These are phyloP conservation scores for Anthracocystis setariae DNA, from an alignment of 1,284 basidiomycete genomes.

Conservation along the genomic window DNA sequence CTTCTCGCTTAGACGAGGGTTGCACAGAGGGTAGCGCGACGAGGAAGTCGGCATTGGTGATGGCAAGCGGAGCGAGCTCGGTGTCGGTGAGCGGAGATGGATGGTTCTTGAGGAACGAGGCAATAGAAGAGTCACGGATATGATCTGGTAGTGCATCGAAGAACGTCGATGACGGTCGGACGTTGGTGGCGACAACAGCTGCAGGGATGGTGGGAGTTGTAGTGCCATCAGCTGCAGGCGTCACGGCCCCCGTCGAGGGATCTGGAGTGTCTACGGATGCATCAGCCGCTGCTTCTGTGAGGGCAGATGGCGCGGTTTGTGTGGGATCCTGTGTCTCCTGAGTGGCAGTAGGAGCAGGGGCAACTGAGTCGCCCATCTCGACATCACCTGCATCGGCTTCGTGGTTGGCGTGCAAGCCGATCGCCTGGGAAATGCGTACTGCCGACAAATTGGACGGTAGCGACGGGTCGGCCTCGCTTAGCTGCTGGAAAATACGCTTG, in stretches of 20 bases:
- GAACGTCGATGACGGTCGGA: slow-evolving; percentile 45
- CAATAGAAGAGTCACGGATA: slow-evolving; percentile 77
- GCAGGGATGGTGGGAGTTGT: slow-evolving; percentile 6
- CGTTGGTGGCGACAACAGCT: slow-evolving; percentile 13
- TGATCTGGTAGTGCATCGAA: slow-evolving; percentile 64
- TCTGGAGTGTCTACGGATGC: slow-evolving; percentile 5
- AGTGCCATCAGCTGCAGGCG: slow-evolving; percentile 17
- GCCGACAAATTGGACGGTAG: slow-evolving; percentile 27
- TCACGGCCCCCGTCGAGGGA: slow-evolving; percentile 13
- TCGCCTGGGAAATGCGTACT: slow-evolving; percentile 34
- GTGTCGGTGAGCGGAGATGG: slow-evolving; percentile 79
- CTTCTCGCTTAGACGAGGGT: slow-evolving; percentile 95
- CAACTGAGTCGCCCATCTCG: slow-evolving; percentile 43
- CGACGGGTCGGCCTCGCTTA: slow-evolving; percentile 68
- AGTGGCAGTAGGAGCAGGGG: not conserved
- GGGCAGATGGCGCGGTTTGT: slow-evolving; percentile 4
- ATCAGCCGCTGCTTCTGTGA: slow-evolving; percentile 7
- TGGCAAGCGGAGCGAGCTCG: slow-evolving; percentile 82
- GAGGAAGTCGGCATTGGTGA: slow-evolving; percentile 77
- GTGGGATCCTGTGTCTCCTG: slow-evolving; percentile 1
- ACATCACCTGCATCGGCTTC: slow-evolving; percentile 22
- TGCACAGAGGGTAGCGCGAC: slow-evolving; percentile 85
- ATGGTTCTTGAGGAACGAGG: slow-evolving; percentile 86
- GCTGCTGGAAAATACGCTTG: slow-evolving; percentile 88
- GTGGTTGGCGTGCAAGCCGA: slow-evolving; percentile 22